Percentiles rank a stretch among this genome's conserved stretches.
Evolutionary conservation across 352 stramenopile genomes (phyloP).

Genomic region (Nothophytophthora sp.): DNA sequence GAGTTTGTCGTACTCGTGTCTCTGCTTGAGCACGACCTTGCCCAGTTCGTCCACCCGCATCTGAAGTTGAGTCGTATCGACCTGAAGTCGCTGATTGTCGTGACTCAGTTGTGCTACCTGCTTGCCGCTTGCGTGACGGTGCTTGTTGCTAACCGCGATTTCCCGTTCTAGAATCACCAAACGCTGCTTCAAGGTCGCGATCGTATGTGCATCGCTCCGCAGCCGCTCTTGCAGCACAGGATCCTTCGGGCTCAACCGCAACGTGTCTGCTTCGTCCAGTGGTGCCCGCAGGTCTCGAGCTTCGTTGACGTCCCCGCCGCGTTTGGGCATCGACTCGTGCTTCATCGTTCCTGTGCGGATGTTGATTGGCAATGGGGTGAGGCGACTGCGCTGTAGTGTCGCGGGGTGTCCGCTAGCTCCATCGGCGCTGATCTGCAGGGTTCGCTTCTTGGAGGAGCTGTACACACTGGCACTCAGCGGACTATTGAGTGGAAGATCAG

Average conservation of each 20-base stretch:
- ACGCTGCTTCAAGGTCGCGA: conserved; percentile 48
- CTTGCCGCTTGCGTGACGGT: conserved; percentile 36
- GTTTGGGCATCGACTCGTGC: conserved; percentile 4
- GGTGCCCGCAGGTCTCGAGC: not conserved
- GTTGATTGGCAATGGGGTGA: conserved; percentile 61
- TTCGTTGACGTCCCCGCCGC: not conserved
- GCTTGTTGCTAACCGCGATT: conserved; percentile 18
- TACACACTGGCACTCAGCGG: conserved; percentile 51
- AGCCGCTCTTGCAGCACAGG: conserved; percentile 23
- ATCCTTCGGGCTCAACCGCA: conserved; percentile 7
- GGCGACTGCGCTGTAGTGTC: conserved; percentile 50
- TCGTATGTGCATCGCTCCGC: conserved; percentile 35
- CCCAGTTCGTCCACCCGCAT: conserved; percentile 49
- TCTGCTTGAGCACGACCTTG: conserved; percentile 45
- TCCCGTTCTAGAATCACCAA: conserved; percentile 51
- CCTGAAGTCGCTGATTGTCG: conserved; percentile 42
- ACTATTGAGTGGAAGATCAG: conserved; percentile 62
- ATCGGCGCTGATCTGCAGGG: conserved; percentile 23
- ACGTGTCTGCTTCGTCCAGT: not conserved
- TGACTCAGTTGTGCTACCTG: conserved; percentile 31
- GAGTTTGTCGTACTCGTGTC: conserved; percentile 71
- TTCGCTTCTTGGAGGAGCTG: conserved; percentile 69
- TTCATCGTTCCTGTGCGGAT: conserved; percentile 39
- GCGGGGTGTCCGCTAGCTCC: conserved; percentile 41
- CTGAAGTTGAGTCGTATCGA: conserved; percentile 37